Conservation (phyloP, 78 protist genomes). For the Anaeramoeba flamelloides region DNA sequence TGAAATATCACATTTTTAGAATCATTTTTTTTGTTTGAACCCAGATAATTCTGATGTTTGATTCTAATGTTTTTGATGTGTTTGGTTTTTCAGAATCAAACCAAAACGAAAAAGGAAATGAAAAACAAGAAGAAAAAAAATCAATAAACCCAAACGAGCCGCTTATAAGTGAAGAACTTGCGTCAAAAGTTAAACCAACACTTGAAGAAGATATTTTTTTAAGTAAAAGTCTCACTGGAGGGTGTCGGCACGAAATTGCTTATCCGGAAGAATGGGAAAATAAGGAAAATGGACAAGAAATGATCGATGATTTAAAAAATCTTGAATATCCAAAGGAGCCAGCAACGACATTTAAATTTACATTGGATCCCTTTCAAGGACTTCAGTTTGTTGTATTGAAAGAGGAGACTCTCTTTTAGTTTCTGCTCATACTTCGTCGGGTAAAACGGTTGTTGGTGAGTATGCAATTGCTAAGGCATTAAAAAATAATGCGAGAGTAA, state of each 20-base stretch:
- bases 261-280: not conserved
- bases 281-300: not conserved
- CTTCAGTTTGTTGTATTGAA: constrained; percentile 10
- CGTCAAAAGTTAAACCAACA: not conserved
- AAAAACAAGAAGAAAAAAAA: not conserved
- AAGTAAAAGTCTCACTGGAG: not conserved
- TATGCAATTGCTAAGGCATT: constrained; percentile 59
- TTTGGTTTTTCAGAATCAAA: too few relatives aligned
- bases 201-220: not conserved
- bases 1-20: too few relatives aligned
- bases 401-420: constrained; percentile 70
- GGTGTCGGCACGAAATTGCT: not conserved
- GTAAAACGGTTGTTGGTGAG: constrained; percentile 91
- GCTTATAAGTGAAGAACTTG: not conserved
- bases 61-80: too few relatives aligned
- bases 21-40: too few relatives aligned
- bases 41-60: too few relatives aligned
- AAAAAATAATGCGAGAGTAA: constrained; percentile 33
- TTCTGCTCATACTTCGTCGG: constrained; percentile 95
- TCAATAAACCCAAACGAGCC: not conserved
- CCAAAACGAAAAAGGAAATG: not conserved
- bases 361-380: constrained; percentile 75
- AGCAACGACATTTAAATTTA: constrained; percentile 69
- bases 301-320: not conserved
- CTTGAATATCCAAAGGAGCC: constrained; percentile 3